phyloP scores from a whole-genome alignment of 768 basidiomycete genomes.

The Saitozyma podzolica region DNA sequence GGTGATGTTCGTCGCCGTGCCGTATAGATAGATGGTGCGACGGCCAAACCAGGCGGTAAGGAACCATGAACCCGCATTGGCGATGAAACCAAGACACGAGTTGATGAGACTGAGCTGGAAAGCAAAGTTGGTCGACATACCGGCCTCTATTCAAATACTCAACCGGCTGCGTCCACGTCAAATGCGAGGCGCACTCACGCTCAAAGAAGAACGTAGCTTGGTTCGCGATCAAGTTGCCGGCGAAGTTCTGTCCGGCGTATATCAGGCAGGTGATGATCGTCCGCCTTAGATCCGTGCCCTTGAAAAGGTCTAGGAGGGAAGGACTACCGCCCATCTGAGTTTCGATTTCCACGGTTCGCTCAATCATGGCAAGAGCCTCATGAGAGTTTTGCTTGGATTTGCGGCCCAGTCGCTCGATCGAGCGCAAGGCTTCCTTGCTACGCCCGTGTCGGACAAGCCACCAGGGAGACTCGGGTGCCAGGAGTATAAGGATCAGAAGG shows the following conservation, averaged over 20 bases:
- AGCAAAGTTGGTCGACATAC: slow-evolving; percentile 3
- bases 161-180: not conserved
- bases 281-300: slow-evolving; percentile 31
- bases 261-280: slow-evolving; percentile 41
- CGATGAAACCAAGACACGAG: slow-evolving; percentile 2
- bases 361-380: slow-evolving; percentile 45
- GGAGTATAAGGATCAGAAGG: slow-evolving; percentile 31
- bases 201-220: slow-evolving; percentile 42
- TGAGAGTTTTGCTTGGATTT: slow-evolving; percentile 16
- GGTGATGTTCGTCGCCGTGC: slow-evolving; percentile 19
- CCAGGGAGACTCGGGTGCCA: slow-evolving; percentile 48
- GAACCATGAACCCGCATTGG: not conserved
- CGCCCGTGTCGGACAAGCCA: slow-evolving; percentile 44
- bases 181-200: not conserved
- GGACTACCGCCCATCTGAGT: slow-evolving; percentile 17
- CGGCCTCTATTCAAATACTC: slow-evolving; percentile 1
- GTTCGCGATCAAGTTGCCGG: slow-evolving; percentile 41
- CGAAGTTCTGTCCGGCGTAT: slow-evolving; percentile 45
- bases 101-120: slow-evolving; percentile 3
- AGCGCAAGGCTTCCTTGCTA: slow-evolving; percentile 26
- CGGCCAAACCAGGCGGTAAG: slow-evolving; percentile 20
- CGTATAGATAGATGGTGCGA: slow-evolving; percentile 29
- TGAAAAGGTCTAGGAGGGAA: slow-evolving; percentile 38
- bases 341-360: slow-evolving; percentile 35
- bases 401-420: slow-evolving; percentile 26